These are phyloP conservation scores for Coemansia sp. DNA, from an alignment of 192 early-diverging fungal genomes.

Conservation along the genomic window DNA sequence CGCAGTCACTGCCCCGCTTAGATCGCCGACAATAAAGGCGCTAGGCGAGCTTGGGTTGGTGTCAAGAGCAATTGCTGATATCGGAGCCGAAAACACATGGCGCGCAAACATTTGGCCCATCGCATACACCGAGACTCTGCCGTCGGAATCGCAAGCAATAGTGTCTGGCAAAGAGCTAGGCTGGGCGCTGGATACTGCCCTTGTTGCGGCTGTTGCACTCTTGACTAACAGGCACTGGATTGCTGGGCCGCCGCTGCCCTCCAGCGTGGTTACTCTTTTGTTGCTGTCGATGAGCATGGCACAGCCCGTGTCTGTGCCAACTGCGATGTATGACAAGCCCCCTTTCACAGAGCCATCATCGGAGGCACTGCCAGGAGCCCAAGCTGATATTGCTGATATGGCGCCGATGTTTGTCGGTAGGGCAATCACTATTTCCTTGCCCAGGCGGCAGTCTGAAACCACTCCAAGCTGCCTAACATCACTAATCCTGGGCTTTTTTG, in stretches of 20 bases:
- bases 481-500: conserved; percentile 1
- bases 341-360: neutral
- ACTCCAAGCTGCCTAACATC: neutral
- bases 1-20: conserved; percentile 34
- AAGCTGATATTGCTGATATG: conserved; percentile 26
- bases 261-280: conserved; percentile 9
- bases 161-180: conserved; percentile 15
- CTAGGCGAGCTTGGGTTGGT: conserved; percentile 33
- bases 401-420: conserved; percentile 18
- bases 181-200: neutral
- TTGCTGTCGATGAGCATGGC: conserved; percentile 25
- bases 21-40: conserved; percentile 42
- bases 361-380: neutral
- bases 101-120: conserved; percentile 40
- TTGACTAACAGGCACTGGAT: conserved; percentile 31
- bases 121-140: conserved; percentile 25
- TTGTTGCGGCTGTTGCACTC: neutral
- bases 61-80: conserved; percentile 31
- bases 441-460: neutral
- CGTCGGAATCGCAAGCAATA: conserved; percentile 41
- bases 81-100: conserved; percentile 27
- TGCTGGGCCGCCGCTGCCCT: conserved; percentile 21
- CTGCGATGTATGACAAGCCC: conserved; percentile 4
- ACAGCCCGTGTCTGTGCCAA: conserved; percentile 33
- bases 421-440: conserved; percentile 2